Evolutionary conservation across 805 yeast genomes (phyloP).

Genomic region (Candida germanica): DNA sequence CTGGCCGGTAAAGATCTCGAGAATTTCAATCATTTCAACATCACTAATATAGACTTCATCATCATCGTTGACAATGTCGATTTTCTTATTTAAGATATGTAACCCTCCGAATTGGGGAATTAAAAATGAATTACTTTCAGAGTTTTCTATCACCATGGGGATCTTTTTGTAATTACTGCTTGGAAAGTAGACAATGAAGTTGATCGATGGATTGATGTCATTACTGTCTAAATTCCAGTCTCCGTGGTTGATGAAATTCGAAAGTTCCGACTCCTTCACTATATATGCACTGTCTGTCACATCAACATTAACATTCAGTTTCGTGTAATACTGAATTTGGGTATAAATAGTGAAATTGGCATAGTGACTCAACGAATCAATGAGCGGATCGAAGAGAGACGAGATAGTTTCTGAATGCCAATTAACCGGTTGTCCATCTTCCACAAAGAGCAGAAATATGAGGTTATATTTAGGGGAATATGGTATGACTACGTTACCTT

Average conservation of each 20-base stretch:
- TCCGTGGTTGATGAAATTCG: slow-evolving; percentile 78
- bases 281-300: slow-evolving; percentile 23
- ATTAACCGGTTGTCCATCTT: slow-evolving; percentile 58
- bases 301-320: slow-evolving; percentile 25
- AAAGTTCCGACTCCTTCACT: slow-evolving; percentile 51
- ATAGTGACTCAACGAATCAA: slow-evolving; percentile 48
- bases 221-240: slow-evolving; percentile 72
- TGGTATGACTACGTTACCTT: slow-evolving; percentile 43
- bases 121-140: slow-evolving; percentile 56
- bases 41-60: slow-evolving; percentile 26
- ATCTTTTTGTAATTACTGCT: slow-evolving; percentile 35
- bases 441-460: slow-evolving; percentile 71
- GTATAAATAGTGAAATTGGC: slow-evolving; percentile 76
- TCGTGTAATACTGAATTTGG: slow-evolving; percentile 70
- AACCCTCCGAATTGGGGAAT: slow-evolving; percentile 94
- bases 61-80: slow-evolving; percentile 19
- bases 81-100: slow-evolving; percentile 43
- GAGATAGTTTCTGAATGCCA: slow-evolving; percentile 72
- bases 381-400: slow-evolving; percentile 52
- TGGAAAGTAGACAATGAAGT: slow-evolving; percentile 70
- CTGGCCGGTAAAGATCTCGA: slow-evolving; percentile 74
- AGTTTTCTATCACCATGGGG: slow-evolving; percentile 50
- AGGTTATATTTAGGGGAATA: slow-evolving; percentile 69
- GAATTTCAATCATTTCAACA: slow-evolving; percentile 50
- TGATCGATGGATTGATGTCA: slow-evolving; percentile 62